Evolutionary conservation across 352 stramenopile genomes (phyloP).

Genomic region (Globisporangium perplexum): DNA sequence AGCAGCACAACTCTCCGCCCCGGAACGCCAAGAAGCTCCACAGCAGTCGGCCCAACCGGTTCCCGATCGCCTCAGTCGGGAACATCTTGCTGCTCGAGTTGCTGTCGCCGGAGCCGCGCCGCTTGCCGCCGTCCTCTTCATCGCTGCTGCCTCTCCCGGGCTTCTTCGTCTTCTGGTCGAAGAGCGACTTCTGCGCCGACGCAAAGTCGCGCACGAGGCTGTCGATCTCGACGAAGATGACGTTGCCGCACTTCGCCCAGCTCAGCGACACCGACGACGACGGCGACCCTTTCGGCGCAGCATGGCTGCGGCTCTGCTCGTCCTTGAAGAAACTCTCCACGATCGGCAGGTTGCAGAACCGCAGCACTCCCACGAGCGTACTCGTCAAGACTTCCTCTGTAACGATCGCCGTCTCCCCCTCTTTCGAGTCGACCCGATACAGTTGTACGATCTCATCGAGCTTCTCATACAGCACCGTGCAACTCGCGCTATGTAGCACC

Average conservation of each 20-base stretch:
- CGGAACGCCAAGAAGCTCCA: constrained; percentile 81
- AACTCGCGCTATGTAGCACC: constrained; percentile 64
- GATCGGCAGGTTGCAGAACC: constrained; percentile 74
- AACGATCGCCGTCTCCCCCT: constrained; percentile 15
- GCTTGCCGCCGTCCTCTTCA: constrained; percentile 14
- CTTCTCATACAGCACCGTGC: constrained; percentile 77
- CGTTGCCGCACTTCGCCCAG: constrained; percentile 80
- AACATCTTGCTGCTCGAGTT: constrained; percentile 7
- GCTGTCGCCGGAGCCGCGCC: not conserved
- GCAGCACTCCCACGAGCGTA: constrained; percentile 54
- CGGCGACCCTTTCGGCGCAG: constrained; percentile 12
- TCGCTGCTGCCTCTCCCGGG: constrained; percentile 10
- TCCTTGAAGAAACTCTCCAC: constrained; percentile 70
- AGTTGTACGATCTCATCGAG: constrained; percentile 74
- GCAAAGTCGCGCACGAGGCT: constrained; percentile 71
- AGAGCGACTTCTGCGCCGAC: constrained; percentile 38
- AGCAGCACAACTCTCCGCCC: constrained; percentile 67
- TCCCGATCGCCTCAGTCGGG: constrained; percentile 47
- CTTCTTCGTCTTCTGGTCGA: constrained; percentile 16
- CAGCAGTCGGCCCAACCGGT: constrained; percentile 53
- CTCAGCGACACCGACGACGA: constrained; percentile 27
- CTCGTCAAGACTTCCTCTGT: constrained; percentile 55
- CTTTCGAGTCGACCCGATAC: constrained; percentile 29
- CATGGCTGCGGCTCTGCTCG: constrained; percentile 12
- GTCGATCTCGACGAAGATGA: constrained; percentile 81